These are phyloP conservation scores for Volutella citrinella DNA, from an alignment of 2,329 filamentous ascomycete species.

Conservation along the genomic window DNA sequence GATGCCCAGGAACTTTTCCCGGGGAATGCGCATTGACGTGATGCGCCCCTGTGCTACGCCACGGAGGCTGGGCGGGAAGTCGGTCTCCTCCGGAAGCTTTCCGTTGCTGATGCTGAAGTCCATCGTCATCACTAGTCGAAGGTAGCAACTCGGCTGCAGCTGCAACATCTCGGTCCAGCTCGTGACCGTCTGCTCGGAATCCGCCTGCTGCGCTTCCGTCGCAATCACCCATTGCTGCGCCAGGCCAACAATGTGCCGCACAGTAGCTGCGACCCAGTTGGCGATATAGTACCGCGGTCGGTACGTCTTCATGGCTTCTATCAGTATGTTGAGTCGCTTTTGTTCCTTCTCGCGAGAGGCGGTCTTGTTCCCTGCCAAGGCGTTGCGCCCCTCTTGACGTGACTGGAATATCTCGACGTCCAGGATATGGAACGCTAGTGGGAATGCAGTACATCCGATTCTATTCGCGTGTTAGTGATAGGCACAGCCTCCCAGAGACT, in stretches of 20 bases:
- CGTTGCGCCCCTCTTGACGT: not conserved
- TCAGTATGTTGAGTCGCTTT: constrained; percentile 16
- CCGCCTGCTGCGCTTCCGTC: too few species aligned
- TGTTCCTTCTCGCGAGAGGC: constrained; percentile 17
- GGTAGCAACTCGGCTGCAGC: constrained; percentile 14
- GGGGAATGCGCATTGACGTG: too few species aligned
- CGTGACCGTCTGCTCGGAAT: too few species aligned
- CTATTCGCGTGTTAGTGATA: constrained; percentile 4
- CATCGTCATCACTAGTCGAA: constrained; percentile 19
- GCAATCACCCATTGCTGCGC: too few species aligned
- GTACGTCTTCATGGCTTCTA: constrained; percentile 22
- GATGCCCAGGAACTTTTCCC: too few species aligned
- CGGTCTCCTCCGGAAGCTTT: constrained; percentile 19
- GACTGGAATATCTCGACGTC: constrained; percentile 18
- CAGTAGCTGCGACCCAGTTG: constrained; percentile 20
- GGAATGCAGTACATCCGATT: constrained; percentile 21
- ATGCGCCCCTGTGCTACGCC: too few species aligned
- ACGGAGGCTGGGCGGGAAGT: too few species aligned
- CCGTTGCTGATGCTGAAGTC: constrained; percentile 25
- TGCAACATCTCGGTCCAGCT: constrained; percentile 20
- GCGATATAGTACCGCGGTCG: constrained; percentile 21
- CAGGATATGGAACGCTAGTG: constrained; percentile 20
- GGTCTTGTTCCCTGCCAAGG: too few species aligned
- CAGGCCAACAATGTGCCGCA: constrained; percentile 18
- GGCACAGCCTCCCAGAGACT: accelerated